A percentile compares a stretch with the other conserved stretches of the same genome.
Conservation (phyloP, 768 basidiomycete species). For the Termitomyces eurrhizus region DNA sequence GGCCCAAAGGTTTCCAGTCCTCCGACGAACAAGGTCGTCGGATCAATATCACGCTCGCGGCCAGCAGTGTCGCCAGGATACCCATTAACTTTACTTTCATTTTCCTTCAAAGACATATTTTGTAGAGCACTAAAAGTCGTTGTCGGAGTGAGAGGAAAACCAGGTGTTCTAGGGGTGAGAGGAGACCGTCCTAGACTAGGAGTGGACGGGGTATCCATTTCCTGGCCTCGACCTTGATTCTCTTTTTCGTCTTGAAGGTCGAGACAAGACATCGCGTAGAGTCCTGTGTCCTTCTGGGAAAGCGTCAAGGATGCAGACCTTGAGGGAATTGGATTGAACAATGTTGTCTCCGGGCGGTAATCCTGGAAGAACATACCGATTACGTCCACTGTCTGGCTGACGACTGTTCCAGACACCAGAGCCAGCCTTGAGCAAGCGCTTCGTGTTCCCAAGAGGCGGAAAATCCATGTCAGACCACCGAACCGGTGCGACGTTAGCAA, state of each 20-base stretch:
- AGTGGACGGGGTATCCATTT: conserved; percentile 38
- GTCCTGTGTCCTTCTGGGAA: conserved; percentile 7
- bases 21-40: conserved; percentile 72
- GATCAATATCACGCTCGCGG: conserved; percentile 50
- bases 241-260: conserved; percentile 7
- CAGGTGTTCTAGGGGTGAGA: conserved; percentile 47
- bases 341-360: not conserved
- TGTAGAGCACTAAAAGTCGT: conserved; percentile 32
- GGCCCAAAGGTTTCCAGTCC: conserved; percentile 65
- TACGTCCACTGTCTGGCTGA: conserved; percentile 8
- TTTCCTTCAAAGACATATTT: conserved; percentile 23
- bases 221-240: conserved; percentile 27
- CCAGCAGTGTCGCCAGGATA: conserved; percentile 13
- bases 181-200: conserved; percentile 46
- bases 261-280: conserved; percentile 3
- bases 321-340: not conserved
- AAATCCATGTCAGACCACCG: conserved; percentile 34
- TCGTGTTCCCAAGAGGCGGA: conserved; percentile 29
- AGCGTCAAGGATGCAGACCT: conserved; percentile 15
- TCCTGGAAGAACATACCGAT: conserved; percentile 4
- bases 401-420: conserved; percentile 25
- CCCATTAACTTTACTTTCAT: conserved; percentile 20
- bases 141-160: conserved; percentile 48
- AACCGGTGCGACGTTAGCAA: conserved; percentile 6
- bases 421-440: conserved; percentile 20